Evolutionary conservation across 305 asterid species (phyloP), one percentile per base, ranked within the genome.

Genomic region (Fraxinus angustifolia): DNA sequence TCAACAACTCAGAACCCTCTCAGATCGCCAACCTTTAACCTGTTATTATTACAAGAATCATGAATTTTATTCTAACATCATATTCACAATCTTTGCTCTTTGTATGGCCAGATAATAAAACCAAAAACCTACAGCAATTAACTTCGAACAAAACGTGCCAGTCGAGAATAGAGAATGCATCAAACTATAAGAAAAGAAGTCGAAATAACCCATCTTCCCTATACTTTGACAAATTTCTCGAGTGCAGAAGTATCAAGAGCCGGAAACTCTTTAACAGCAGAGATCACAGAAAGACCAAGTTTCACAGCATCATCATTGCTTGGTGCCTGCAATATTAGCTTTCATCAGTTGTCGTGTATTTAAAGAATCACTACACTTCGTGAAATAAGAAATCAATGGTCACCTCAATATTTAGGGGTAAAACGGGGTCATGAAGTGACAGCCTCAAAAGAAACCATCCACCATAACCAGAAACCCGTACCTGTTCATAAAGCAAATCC

Each of bases 361-460:
- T 31, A 75, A 85, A 33, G 48, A 76, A 80, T 74, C 21, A 75
- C 19, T 10, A 8, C 3, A 30, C 30, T 78, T 79, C 6, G 3
- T 8, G 16, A 23, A 76, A 68, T 40, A 80, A 75, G 23, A 65
- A 38, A 50, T 80, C 75, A 38, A 36, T 58, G 3, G 62, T 77
- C 79, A 96, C 99, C 99, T 96, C 99, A 35, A 96, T 93, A 79
- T 96, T 96, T 17, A 96, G 98, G 76, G 99, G 97, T 80, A 96
- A 85, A 84, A 96, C 98, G 2, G 98, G 99, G 88, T 96, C 99
- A 48, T 96, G 99, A 81, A 96, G 98, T 48, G 98, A 96, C 72
- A 94, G 99, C 79, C 99, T 91, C 88, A 94, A 87, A 76, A 96
- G 98, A 88, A 96, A 91, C 99, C 99, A 96, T 78, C 99, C 99